Evolutionary conservation across 345 rosid genomes (phyloP).

Genomic region (Mercurialis annua): DNA sequence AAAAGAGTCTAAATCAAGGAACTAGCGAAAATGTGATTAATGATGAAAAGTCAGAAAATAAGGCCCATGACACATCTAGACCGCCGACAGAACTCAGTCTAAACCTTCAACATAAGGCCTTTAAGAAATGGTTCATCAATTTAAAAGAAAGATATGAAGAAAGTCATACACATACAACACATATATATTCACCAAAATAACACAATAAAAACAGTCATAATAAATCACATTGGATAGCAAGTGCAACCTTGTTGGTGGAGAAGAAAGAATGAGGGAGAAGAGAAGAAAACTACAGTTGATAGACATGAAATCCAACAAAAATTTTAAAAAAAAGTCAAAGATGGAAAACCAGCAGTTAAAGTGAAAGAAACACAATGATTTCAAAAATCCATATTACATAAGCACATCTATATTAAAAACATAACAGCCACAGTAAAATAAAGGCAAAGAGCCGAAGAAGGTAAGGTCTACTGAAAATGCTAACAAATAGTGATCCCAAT

Average conservation of each 20-base stretch:
- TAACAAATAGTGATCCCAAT: background rate
- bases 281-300: background rate
- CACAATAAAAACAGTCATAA: background rate
- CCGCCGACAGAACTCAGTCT: background rate
- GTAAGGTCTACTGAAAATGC: background rate
- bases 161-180: background rate
- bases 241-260: background rate
- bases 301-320: background rate
- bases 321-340: background rate
- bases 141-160: background rate
- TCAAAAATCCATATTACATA: background rate
- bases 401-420: too few species aligned
- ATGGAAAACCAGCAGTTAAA: background rate
- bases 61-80: too few species aligned
- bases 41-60: background rate
- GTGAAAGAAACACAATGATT: background rate
- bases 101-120: background rate
- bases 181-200: background rate
- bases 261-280: background rate
- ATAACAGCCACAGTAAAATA: too few species aligned
- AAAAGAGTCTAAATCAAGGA: conserved; percentile 5
- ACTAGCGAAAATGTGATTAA: background rate
- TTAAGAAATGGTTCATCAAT: background rate
- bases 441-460: too few species aligned
- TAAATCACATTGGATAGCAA: background rate